Conservation (phyloP, 345 rosid genomes). For the Rhizophora apiculata region DNA sequence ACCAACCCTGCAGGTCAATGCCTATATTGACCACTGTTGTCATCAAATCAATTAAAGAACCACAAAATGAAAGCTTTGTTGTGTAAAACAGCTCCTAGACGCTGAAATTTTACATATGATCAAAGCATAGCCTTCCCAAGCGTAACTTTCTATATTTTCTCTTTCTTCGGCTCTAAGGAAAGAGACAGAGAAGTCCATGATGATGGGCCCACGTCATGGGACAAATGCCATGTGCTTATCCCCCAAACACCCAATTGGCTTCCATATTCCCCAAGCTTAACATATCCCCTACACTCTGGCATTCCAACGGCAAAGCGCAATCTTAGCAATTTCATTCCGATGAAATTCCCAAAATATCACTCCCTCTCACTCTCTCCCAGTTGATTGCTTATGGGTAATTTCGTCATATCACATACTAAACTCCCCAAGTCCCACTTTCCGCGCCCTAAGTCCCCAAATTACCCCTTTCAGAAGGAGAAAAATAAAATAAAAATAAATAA, state of each 20-base stretch:
- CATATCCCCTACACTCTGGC: conserved; percentile 26
- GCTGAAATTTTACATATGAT: too few species aligned
- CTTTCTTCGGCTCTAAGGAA: too few species aligned
- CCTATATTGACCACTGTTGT: too few species aligned
- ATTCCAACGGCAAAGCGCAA: conserved; percentile 11
- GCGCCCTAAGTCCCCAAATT: not conserved
- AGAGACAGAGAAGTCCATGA: not conserved
- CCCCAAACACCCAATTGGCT: not conserved
- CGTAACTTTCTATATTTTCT: too few species aligned
- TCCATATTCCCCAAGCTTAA: too few species aligned
- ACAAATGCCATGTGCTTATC: conserved; percentile 39
- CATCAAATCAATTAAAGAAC: too few species aligned
- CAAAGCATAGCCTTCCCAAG: too few species aligned
- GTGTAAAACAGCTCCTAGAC: too few species aligned
- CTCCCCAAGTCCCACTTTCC: not conserved
- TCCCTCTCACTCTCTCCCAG: not conserved
- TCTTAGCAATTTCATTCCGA: not conserved
- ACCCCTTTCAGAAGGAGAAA: not conserved
- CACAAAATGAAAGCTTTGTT: too few species aligned
- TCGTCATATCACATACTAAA: not conserved
- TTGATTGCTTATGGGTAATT: not conserved
- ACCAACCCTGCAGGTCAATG: too few species aligned
- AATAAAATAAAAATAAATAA: not conserved
- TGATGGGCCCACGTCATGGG: conserved; percentile 28
- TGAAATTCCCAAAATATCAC: conserved; percentile 24